A percentile compares a stretch with the other conserved stretches of the same genome.
Conservation (phyloP, 139 green algal species). For the Closterium sp. region DNA sequence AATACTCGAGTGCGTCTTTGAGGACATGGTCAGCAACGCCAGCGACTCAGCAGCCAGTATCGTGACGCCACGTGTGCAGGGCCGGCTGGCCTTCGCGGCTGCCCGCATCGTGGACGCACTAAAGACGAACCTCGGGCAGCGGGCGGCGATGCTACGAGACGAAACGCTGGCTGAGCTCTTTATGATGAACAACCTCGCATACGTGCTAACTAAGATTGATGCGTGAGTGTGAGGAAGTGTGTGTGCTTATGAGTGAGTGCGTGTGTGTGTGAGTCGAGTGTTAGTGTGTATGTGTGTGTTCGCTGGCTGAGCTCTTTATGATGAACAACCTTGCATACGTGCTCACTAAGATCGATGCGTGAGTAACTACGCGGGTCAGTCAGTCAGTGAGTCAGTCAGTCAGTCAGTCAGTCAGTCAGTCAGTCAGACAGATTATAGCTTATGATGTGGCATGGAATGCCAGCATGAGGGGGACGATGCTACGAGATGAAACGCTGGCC, state of each 20-base stretch:
- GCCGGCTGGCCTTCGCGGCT: not conserved
- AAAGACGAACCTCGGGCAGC: not conserved
- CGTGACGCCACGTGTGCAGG: not conserved
- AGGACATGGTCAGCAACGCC: not conserved
- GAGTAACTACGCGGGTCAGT: not conserved
- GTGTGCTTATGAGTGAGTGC: not conserved
- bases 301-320: not conserved
- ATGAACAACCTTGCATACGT: not conserved
- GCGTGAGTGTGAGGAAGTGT: not conserved
- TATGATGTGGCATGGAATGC: too few species aligned
- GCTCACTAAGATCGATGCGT: not conserved
- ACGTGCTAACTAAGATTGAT: not conserved
- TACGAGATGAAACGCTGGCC: not conserved
- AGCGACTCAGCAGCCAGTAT: not conserved
- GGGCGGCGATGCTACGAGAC: not conserved
- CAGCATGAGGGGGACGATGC: too few species aligned
- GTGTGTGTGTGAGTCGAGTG: not conserved
- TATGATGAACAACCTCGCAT: conserved; percentile 1
- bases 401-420: too few species aligned
- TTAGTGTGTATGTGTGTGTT: not conserved
- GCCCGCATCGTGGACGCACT: not conserved
- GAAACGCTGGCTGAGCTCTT: not conserved
- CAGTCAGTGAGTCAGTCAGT: too few species aligned
- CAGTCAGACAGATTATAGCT: too few species aligned
- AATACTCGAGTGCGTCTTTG: not conserved